These are phyloP conservation scores for Arthrocladium fulminans DNA, from an alignment of 2,329 filamentous ascomycete genomes.

Conservation along the genomic window DNA sequence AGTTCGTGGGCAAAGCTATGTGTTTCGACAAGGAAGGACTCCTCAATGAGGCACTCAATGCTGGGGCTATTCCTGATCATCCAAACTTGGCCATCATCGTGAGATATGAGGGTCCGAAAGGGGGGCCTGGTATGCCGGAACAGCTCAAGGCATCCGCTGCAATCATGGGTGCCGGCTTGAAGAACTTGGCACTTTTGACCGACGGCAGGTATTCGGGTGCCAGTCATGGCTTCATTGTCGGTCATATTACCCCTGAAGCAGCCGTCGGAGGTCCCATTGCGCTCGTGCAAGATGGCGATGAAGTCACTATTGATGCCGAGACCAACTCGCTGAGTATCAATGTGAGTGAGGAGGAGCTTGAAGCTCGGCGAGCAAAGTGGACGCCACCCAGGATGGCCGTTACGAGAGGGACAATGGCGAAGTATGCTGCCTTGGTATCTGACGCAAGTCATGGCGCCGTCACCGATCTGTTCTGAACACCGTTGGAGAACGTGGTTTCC, in stretches of 20 bases:
- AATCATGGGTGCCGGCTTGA: conserved; percentile 84
- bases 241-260: conserved; percentile 85
- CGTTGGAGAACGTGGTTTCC: not conserved
- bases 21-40: conserved; percentile 81
- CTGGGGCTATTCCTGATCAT: conserved; percentile 59
- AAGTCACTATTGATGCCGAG: conserved; percentile 77
- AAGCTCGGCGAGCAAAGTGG: conserved; percentile 56
- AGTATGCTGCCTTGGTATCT: conserved; percentile 79
- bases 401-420: conserved; percentile 74
- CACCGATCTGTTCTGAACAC: conserved; percentile 59
- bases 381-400: conserved; percentile 62
- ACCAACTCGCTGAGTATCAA: conserved; percentile 64
- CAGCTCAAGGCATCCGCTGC: conserved; percentile 81
- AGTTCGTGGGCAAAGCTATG: conserved; percentile 68
- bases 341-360: conserved; percentile 62
- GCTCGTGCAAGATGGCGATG: conserved; percentile 68
- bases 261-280: conserved; percentile 83
- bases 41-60: conserved; percentile 65
- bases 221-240: conserved; percentile 85
- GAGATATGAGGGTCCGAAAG: conserved; percentile 86
- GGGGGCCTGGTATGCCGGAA: conserved; percentile 93
- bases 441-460: conserved; percentile 88
- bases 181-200: conserved; percentile 81
- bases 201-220: conserved; percentile 86
- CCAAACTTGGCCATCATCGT: conserved; percentile 86